Conservation (phyloP, 2,329 filamentous ascomycete species). For the Cordyceps javanica region DNA sequence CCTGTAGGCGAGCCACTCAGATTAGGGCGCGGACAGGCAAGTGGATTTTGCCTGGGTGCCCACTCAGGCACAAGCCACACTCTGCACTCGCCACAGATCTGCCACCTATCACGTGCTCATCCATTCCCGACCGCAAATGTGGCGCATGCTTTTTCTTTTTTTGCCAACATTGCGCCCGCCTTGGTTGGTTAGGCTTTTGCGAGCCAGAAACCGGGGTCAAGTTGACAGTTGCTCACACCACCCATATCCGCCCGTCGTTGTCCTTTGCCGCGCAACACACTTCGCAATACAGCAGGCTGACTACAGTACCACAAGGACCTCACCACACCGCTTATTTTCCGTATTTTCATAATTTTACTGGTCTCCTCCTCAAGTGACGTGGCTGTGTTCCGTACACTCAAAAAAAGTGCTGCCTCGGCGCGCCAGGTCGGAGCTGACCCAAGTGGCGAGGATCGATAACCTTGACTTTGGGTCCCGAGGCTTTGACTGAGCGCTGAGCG, state of each 20-base stretch:
- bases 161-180: background rate
- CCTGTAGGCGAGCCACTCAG: slow-evolving; percentile 19
- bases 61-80: slow-evolving; percentile 7
- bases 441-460: slow-evolving; percentile 6
- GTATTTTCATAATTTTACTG: background rate
- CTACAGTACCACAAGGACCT: background rate
- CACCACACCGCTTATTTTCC: background rate
- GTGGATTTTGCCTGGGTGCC: background rate
- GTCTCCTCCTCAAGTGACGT: background rate
- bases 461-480: slow-evolving; percentile 12
- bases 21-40: slow-evolving; percentile 19
- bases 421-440: slow-evolving; percentile 8
- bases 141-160: slow-evolving; percentile 1
- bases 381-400: background rate
- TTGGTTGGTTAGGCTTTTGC: background rate
- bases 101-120: slow-evolving; percentile 4
- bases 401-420: slow-evolving; percentile 11
- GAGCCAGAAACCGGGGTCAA: background rate
- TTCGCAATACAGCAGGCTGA: background rate
- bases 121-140: background rate
- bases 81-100: background rate
- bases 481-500: slow-evolving; percentile 13
- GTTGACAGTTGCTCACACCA: background rate
- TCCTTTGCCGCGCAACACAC: background rate
- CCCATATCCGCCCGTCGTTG: background rate